phyloP scores from a whole-genome alignment of 1,139 yeast genomes.

The Debaryomyces psychrophilus region DNA sequence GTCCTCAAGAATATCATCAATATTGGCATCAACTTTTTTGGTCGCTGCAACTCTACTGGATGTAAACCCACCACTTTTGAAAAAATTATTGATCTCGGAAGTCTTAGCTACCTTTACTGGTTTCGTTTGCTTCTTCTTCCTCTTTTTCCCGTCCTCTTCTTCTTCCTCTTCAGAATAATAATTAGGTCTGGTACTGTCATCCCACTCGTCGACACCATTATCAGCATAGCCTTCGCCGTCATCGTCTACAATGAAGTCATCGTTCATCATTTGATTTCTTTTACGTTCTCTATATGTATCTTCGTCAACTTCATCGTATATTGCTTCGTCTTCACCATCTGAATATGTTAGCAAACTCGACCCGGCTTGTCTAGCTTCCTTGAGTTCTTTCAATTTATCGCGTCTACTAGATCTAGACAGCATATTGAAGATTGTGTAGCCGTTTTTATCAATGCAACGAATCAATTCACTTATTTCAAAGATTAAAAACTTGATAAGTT shows the following conservation, averaged over 20 bases:
- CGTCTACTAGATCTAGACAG: constrained; percentile 35
- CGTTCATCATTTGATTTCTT: constrained; percentile 78
- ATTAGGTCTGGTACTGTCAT: constrained; percentile 50
- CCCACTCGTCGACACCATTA: constrained; percentile 92
- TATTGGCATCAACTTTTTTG: constrained; percentile 37
- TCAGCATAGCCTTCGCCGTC: constrained; percentile 90
- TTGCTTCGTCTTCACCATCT: constrained; percentile 39
- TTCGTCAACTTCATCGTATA: constrained; percentile 89
- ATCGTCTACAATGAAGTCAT: constrained; percentile 93
- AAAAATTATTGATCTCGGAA: constrained; percentile 57
- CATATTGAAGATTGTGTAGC: constrained; percentile 16
- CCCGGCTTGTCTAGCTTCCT: constrained; percentile 45
- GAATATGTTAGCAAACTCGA: constrained; percentile 26
- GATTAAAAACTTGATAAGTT: constrained; percentile 4
- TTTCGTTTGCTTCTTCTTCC: constrained; percentile 34
- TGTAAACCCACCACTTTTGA: constrained; percentile 41
- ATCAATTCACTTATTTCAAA: not conserved
- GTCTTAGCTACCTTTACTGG: constrained; percentile 49
- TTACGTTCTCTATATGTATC: constrained; percentile 74
- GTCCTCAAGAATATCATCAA: constrained; percentile 52
- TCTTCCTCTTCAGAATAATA: constrained; percentile 59
- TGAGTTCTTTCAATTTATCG: constrained; percentile 43
- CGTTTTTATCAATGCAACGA: constrained; percentile 4
- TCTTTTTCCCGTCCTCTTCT: constrained; percentile 29
- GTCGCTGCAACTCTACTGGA: constrained; percentile 15